Base-by-base conservation (phyloP, 768 basidiomycete species). In the Tremella mesenterica region DNA sequence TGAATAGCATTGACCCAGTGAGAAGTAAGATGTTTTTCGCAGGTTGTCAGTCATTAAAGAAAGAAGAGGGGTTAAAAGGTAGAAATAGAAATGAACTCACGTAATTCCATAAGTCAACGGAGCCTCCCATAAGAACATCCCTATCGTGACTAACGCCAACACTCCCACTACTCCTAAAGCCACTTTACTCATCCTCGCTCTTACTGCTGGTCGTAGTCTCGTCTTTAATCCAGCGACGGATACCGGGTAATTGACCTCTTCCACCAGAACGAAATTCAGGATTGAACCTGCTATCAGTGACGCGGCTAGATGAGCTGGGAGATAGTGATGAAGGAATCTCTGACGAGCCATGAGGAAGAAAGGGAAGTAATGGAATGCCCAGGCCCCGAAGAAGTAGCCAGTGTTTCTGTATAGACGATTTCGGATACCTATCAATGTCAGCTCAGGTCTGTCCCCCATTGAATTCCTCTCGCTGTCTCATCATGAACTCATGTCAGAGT, bases 341-440 rank as follows among this genome's bases (percentile, higher is more conserved):
- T 99, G 95, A 33, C 95, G 86, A 67, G 80, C 85, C 89, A 99
- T 93, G 25, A 96, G 79, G 83, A 88, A 99, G 81, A 97, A 99
- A 5, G 95, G 95, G 67, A 85, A 76, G 76, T 95, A 99, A 73
- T 99, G 95, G 51, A 87, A 88, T 12, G 80, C 85, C 95, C 95
- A 99, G 23, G 93, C 81, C 27, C 91, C 76, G 50, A 91, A 75
- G 82, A 99, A 97, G 79, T 96, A 95, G 20, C 93, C 90, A 23
- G 87, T 82, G 43, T 90, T 91, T 70, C 97, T 92, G 83, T 91
- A 88, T 10, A 97, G 78, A 30, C 95, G 84, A 69, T 93, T 91
- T 46, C 91, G 88, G 25, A 90, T 83, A 56, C 85, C 93, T 97
- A 23, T 14, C 14, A 59, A 36, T 63, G 41, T 34, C 39, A 48